phyloP scores from a whole-genome alignment of 2,329 filamentous ascomycete genomes.

The Hymenotorrendiella dingleyae region DNA sequence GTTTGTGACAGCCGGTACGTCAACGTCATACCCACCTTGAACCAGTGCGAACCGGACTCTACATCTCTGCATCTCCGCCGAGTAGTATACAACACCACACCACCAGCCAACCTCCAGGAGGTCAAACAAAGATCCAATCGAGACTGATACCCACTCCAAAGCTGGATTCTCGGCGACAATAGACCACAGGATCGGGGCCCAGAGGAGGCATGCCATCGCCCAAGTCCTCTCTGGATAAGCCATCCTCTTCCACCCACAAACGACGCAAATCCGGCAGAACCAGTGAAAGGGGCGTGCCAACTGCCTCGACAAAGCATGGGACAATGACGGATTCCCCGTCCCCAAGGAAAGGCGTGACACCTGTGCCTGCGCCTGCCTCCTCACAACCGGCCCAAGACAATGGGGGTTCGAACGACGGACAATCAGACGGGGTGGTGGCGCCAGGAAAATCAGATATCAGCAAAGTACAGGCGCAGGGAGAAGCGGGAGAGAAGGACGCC shows the following conservation, averaged over 20 bases:
- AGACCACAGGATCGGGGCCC: too few species aligned
- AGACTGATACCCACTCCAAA: too few species aligned
- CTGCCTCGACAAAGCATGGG: constrained; percentile 27
- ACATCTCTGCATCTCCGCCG: too few species aligned
- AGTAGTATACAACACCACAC: too few species aligned
- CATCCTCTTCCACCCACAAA: constrained; percentile 23
- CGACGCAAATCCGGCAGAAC: constrained; percentile 18
- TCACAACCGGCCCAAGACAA: constrained; percentile 15
- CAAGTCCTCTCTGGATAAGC: constrained; percentile 29
- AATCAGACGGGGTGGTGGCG: too few species aligned
- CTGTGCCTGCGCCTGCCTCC: constrained; percentile 21
- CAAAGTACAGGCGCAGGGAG: constrained; percentile 3
- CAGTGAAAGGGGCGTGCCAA: constrained; percentile 23
- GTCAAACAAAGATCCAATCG: too few species aligned
- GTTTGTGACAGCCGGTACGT: too few species aligned
- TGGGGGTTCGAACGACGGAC: neutral
- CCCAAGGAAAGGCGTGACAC: constrained; percentile 16
- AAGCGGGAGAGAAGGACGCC: constrained; percentile 8
- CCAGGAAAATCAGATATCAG: constrained; percentile 15
- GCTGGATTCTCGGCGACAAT: too few species aligned
- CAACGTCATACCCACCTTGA: too few species aligned
- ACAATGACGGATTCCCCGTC: constrained; percentile 15
- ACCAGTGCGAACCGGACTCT: too few species aligned
- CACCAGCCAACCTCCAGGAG: too few species aligned
- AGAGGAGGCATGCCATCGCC: constrained; percentile 28